These are phyloP conservation scores for Malania oleifera DNA, from an alignment of 164 flowering plant genomes.

Conservation along the genomic window DNA sequence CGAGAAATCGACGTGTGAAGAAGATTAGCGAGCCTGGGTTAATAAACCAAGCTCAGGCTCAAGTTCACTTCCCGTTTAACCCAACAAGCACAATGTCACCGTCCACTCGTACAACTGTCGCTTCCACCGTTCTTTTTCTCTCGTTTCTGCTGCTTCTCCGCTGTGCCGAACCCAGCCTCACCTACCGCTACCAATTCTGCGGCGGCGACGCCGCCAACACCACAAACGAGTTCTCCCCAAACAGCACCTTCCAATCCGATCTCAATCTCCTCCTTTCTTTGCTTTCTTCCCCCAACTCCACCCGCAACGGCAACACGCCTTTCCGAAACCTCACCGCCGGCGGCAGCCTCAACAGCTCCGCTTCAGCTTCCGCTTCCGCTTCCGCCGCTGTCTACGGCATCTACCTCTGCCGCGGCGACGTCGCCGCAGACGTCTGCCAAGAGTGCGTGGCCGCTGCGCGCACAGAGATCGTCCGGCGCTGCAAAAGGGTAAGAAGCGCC, in stretches of 20 bases:
- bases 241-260: constrained; percentile 13
- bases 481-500: neutral
- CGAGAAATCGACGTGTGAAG: too few species aligned
- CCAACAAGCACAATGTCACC: too few species aligned
- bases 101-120: too few species aligned
- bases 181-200: neutral
- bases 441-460: constrained; percentile 4
- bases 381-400: constrained; percentile 7
- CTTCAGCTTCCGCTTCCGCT: too few species aligned
- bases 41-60: neutral
- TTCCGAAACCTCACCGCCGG: constrained; percentile 16
- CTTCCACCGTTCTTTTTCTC: neutral
- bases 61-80: neutral
- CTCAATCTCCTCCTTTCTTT: constrained; percentile 19
- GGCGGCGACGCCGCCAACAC: neutral
- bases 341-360: neutral
- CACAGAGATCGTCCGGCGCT: neutral
- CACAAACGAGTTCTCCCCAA: neutral
- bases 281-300: constrained; percentile 1
- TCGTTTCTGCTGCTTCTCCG: neutral
- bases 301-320: constrained; percentile 2
- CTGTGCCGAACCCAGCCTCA: neutral
- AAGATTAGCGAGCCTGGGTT: too few species aligned
- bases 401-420: constrained; percentile 12
- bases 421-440: neutral